Evolutionary conservation across 495 filamentous ascomycete species (phyloP).

Genomic region (Podospora comata): DNA sequence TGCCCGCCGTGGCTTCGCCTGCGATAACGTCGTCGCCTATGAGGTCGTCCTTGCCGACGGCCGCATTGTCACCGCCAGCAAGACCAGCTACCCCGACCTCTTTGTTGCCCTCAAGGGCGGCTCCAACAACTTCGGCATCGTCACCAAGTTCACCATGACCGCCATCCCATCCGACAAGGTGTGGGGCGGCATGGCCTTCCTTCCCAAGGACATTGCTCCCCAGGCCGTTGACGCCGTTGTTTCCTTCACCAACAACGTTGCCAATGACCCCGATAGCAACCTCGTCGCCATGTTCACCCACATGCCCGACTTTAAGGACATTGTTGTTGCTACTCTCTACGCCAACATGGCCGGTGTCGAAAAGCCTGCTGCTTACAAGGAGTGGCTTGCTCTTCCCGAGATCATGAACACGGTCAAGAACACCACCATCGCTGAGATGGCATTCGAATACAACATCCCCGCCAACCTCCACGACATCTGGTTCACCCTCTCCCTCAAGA

Average conservation of each 20-base stretch:
- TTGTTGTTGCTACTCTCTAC: constrained; percentile 26
- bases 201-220: constrained; percentile 11
- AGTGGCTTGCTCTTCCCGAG: constrained; percentile 22
- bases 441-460: constrained; percentile 19
- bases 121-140: constrained; percentile 58
- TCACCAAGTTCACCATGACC: constrained; percentile 46
- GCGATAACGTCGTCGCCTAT: constrained; percentile 48
- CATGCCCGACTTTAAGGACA: constrained; percentile 17
- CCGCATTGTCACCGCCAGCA: constrained; percentile 34
- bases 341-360: constrained; percentile 23
- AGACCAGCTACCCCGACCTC: constrained; percentile 36
- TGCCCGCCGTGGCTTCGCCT: constrained; percentile 44
- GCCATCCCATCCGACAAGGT: constrained; percentile 14
- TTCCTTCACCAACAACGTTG: constrained; percentile 32
- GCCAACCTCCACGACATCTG: constrained; percentile 19
- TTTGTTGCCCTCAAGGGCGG: constrained; percentile 54
- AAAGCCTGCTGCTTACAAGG: constrained; percentile 17
- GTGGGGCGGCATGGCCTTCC: constrained; percentile 23
- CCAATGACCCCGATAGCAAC: constrained; percentile 17
- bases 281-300: constrained; percentile 19
- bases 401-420: constrained; percentile 25
- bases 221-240: constrained; percentile 12
- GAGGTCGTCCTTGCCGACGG: constrained; percentile 44
- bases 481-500: constrained; percentile 32
- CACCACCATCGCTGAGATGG: constrained; percentile 25